phyloP scores from a whole-genome alignment of 352 stramenopile genomes.

The Phytopythium ostracodes region DNA sequence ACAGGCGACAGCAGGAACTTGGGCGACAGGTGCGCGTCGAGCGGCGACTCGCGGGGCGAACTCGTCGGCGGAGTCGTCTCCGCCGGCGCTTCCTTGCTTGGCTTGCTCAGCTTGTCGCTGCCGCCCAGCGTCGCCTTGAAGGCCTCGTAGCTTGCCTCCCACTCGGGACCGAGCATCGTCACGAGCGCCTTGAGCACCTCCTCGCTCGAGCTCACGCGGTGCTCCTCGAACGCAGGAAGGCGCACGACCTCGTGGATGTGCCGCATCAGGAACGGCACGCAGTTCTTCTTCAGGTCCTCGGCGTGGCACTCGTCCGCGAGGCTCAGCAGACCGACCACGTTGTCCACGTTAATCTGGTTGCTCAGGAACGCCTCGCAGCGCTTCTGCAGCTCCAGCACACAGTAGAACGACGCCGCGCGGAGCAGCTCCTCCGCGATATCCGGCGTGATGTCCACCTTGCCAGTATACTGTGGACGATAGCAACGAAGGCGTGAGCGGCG shows the following conservation, averaged over 20 bases:
- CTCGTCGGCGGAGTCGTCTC: constrained; percentile 19
- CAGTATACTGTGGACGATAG: constrained; percentile 73
- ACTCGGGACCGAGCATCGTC: constrained; percentile 70
- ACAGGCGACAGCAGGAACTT: constrained; percentile 43
- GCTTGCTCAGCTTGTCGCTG: constrained; percentile 32
- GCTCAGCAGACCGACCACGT: constrained; percentile 73
- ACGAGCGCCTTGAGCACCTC: constrained; percentile 82
- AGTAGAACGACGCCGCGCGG: constrained; percentile 75
- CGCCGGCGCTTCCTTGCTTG: constrained; percentile 13
- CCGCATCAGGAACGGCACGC: constrained; percentile 80
- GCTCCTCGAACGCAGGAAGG: constrained; percentile 63
- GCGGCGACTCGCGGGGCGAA: constrained; percentile 29
- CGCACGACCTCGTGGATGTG: constrained; percentile 85
- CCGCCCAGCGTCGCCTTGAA: constrained; percentile 43
- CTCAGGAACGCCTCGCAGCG: constrained; percentile 78
- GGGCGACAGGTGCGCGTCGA: constrained; percentile 49
- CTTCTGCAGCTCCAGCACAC: constrained; percentile 83
- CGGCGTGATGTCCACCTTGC: constrained; percentile 79
- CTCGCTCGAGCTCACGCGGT: constrained; percentile 77
- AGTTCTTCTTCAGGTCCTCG: constrained; percentile 82
- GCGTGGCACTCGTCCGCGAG: constrained; percentile 78
- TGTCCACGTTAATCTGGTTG: constrained; percentile 74
- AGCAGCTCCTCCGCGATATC: constrained; percentile 82
- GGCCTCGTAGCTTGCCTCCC: constrained; percentile 72
- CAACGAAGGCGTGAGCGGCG: not conserved